Evolutionary conservation across 805 yeast species (phyloP), one percentile per base, ranked within the genome.

Genomic region (Metschnikowia chrysomelidarum): DNA sequence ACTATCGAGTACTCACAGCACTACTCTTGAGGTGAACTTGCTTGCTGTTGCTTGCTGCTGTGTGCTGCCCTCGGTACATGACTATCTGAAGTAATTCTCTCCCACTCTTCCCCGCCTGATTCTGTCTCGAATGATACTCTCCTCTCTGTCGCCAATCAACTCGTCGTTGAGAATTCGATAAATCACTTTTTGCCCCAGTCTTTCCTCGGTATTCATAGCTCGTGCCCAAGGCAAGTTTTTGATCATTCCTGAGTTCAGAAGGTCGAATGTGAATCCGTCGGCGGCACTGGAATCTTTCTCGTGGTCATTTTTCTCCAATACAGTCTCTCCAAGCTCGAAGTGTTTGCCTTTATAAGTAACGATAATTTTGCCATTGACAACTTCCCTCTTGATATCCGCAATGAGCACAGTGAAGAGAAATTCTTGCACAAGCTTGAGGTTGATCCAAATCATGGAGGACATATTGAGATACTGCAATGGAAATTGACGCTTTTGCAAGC

Each of bases 241-340:
- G 22, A 58, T 56, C 78, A 75, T 72, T 0, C 81, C 81, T 1
- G 80, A 73, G 16, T 60, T 53, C 4, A 67, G 51, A 12, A 79
- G 65, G 30, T 65, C 70, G 4, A 75, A 30, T 4, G 27, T 27
- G 10, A 30, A 22, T n/a, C 14, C 14, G 17, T 19, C 23, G 22
- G 10, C 23, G 4, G 19, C 4, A 9, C 17, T 19, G 7, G 14
- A 22, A 7, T 4, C 13, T 4, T 14, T 14, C 3, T 2, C 18
- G 12, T 12, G 21, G 16, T 24, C 13, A 12, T 12, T 34, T 10
- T 14, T 16, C 5, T 20, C 34, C 19, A 25, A 5, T 5, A 14
- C 3, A 3, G 30, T 24, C 13, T n/a, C 30, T 10, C 39, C 38
- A 9, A 38, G 19, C 11, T 30, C 34, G 29, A 35, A 40, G 14